A percentile compares a stretch with the other conserved stretches of the same genome.
Conservation (phyloP, 2,329 filamentous ascomycete genomes). For the Fusarium sp. region DNA sequence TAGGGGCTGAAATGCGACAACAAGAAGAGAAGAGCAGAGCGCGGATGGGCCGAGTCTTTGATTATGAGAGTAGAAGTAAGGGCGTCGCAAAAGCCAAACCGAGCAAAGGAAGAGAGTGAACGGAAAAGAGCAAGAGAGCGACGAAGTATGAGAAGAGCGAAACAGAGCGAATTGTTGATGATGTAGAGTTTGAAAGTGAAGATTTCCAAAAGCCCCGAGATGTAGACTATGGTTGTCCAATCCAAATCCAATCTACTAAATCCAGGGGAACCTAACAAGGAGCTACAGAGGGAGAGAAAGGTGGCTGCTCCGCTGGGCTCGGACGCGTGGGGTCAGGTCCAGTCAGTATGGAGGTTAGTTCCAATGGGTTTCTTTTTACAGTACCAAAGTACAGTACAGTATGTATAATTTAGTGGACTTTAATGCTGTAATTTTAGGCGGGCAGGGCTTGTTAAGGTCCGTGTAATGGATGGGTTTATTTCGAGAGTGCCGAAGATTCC, state of each 20-base stretch:
- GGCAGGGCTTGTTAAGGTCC: background rate
- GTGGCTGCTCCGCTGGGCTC: slow-evolving; percentile 44
- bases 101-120: slow-evolving; percentile 18
- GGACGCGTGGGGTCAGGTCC: slow-evolving; percentile 44
- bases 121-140: slow-evolving; percentile 20
- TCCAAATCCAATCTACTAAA: slow-evolving; percentile 35
- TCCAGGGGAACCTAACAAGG: slow-evolving; percentile 42
- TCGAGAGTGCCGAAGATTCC: slow-evolving; percentile 1
- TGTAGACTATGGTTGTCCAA: slow-evolving; percentile 19
- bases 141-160: slow-evolving; percentile 2
- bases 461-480: background rate
- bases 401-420: slow-evolving; percentile 1
- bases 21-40: slow-evolving; percentile 22
- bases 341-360: background rate
- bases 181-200: slow-evolving; percentile 29
- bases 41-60: slow-evolving; percentile 19
- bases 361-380: slow-evolving; percentile 1
- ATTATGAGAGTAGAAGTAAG: slow-evolving; percentile 27
- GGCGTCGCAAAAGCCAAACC: slow-evolving; percentile 11
- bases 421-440: background rate
- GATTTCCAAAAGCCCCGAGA: slow-evolving; percentile 39
- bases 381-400: background rate
- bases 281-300: slow-evolving; percentile 36
- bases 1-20: slow-evolving; percentile 25
- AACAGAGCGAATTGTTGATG: slow-evolving; percentile 20